Conservation (phyloP, 805 yeast genomes). For the Metschnikowia lochheadii region DNA sequence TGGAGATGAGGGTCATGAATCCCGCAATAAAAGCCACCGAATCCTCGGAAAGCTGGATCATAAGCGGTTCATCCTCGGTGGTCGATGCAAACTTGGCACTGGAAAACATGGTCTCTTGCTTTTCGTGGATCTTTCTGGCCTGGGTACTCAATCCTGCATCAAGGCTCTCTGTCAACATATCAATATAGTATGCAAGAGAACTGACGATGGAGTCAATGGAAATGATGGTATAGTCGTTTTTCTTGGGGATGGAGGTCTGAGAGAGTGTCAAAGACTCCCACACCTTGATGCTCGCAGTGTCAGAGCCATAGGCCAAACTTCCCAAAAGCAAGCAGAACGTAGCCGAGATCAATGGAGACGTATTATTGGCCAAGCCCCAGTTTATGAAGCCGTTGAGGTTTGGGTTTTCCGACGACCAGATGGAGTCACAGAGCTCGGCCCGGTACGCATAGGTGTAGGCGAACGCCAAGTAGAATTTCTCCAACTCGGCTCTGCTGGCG, state of each 20-base stretch:
- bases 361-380: slow-evolving; percentile 82
- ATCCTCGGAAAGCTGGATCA: slow-evolving; percentile 69
- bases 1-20: slow-evolving; percentile 57
- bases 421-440: slow-evolving; percentile 50
- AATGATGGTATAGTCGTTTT: slow-evolving; percentile 40
- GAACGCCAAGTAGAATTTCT: slow-evolving; percentile 75
- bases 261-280: slow-evolving; percentile 37
- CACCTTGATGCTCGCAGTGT: slow-evolving; percentile 42
- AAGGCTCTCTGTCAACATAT: slow-evolving; percentile 39
- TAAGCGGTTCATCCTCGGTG: slow-evolving; percentile 22
- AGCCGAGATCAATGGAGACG: slow-evolving; percentile 75
- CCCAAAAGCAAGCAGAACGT: slow-evolving; percentile 77
- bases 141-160: slow-evolving; percentile 31
- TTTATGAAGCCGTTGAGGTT: slow-evolving; percentile 74
- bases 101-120: slow-evolving; percentile 28
- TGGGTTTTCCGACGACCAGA: slow-evolving; percentile 55
- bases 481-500: slow-evolving; percentile 77
- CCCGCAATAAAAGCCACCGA: slow-evolving; percentile 72
- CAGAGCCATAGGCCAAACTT: slow-evolving; percentile 61
- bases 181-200: slow-evolving; percentile 51
- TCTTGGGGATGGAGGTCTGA: slow-evolving; percentile 24
- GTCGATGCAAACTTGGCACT: slow-evolving; percentile 2
- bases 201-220: slow-evolving; percentile 56
- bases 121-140: slow-evolving; percentile 28
- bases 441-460: slow-evolving; percentile 65